phyloP scores from a whole-genome alignment of 306 rosid genomes.

The Medicago ruthenica region DNA sequence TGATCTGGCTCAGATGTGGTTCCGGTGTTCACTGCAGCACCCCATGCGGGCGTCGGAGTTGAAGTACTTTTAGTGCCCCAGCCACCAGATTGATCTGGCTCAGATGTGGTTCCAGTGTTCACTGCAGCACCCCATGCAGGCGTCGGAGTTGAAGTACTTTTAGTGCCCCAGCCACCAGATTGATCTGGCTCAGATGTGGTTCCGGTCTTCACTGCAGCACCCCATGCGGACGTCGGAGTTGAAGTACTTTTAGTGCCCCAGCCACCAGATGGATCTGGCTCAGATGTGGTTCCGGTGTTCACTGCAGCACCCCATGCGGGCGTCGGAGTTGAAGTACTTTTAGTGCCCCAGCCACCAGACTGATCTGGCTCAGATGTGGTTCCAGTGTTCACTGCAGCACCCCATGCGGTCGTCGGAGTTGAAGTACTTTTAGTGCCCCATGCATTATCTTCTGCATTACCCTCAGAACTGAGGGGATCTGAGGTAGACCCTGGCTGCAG shows the following conservation, averaged over 20 bases:
- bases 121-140: slow-evolving; percentile 75
- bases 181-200: slow-evolving; percentile 48
- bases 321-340: slow-evolving; percentile 52
- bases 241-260: slow-evolving; percentile 58
- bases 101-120: slow-evolving; percentile 42
- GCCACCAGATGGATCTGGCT: slow-evolving; percentile 54
- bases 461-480: slow-evolving; percentile 54
- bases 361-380: slow-evolving; percentile 46
- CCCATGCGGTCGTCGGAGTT: slow-evolving; percentile 68
- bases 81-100: slow-evolving; percentile 53
- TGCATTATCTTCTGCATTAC: slow-evolving; percentile 53
- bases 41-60: slow-evolving; percentile 68
- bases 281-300: slow-evolving; percentile 43
- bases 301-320: slow-evolving; percentile 75
- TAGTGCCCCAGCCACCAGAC: slow-evolving; percentile 72
- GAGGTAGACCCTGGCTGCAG: slow-evolving; percentile 58
- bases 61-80: slow-evolving; percentile 70
- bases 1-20: slow-evolving; percentile 47
- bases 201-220: slow-evolving; percentile 52
- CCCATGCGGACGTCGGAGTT: slow-evolving; percentile 68
- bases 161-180: slow-evolving; percentile 69
- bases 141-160: slow-evolving; percentile 52
- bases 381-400: slow-evolving; percentile 52
- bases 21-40: slow-evolving; percentile 52
- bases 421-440: slow-evolving; percentile 72